Evolutionary conservation across 768 basidiomycete genomes (phyloP), one percentile per base, ranked within the genome.

Genomic region (Cystobasidium tubakii): DNA sequence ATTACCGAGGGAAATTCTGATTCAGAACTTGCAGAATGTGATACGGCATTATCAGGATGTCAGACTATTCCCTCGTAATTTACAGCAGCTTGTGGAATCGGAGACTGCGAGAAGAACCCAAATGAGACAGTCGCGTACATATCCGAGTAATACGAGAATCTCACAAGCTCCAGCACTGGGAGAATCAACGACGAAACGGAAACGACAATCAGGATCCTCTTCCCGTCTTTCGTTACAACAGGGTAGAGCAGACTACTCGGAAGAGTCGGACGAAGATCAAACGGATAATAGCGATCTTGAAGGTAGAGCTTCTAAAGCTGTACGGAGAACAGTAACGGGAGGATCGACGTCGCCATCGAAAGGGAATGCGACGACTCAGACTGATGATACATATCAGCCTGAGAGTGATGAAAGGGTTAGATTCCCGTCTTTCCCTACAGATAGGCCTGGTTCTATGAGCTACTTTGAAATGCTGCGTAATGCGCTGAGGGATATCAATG

Each of bases 391-490:
- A 6, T 50, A 50, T 21, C n/a, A 12, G 7, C 46, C 46, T 50
- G 46, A 50, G 21, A 21, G 46, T 21, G 46, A 50, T 50, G 46
- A 50, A 50, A 50, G 46, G n/a, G 21, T 50, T 50, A 50, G 46
- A n/a, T 50, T 12, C 46, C 46, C 46, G 7, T 50, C 46, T 50
- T 19, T 9, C 21, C 46, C 46, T 50, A 19, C 7, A 50, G 46
- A 50, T 50, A 50, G 46, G 21, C 46, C 46, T 60, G 57, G 57
- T 23, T 60, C 57, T 15, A 27, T 60, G 29, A 60, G 57, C 57
- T 60, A 60, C 29, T 60, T 60, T 34, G 91, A 92, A 75, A 93
- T 93, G 91, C 89, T 92, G 21, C 89, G 88, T 13, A 89, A 90
- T 79, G 90, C 90, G 0, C 82, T 93, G 29, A 81, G 83, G 17